These are phyloP conservation scores for Funneliformis caledonium DNA, from an alignment of 371 early-diverging fungal genomes.

Conservation along the genomic window DNA sequence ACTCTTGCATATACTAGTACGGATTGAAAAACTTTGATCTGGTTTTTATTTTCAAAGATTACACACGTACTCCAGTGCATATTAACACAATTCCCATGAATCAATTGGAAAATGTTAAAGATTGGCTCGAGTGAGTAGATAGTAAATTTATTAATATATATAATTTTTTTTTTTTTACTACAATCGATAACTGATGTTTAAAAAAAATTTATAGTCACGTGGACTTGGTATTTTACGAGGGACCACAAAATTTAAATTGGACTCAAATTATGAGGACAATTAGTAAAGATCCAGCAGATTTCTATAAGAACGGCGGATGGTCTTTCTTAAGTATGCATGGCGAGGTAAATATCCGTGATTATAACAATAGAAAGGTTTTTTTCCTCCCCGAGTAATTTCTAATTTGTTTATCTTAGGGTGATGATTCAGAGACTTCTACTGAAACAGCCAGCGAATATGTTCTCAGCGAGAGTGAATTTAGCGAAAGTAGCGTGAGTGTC, in stretches of 20 bases:
- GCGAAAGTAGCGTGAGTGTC: constrained; percentile 38
- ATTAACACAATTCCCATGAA: constrained; percentile 97
- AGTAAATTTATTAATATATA: not conserved
- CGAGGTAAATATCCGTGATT: constrained; percentile 53
- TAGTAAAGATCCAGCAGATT: constrained; percentile 93
- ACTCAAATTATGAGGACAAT: constrained; percentile 98
- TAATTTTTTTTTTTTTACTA: not conserved
- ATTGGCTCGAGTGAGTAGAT: constrained; percentile 90
- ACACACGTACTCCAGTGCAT: constrained; percentile 86
- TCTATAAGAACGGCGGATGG: constrained; percentile 99
- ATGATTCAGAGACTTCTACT: constrained; percentile 54
- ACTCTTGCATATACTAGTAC: constrained; percentile 60
- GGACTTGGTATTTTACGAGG: constrained; percentile 96
- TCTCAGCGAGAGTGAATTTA: constrained; percentile 52
- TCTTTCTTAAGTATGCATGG: constrained; percentile 78
- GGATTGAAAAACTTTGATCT: constrained; percentile 99
- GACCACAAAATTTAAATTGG: constrained; percentile 98
- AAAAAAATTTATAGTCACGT: constrained; percentile 63
- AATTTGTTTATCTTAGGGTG: constrained; percentile 44
- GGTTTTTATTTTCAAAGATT: constrained; percentile 98
- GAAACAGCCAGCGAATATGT: constrained; percentile 70
- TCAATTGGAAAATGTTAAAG: constrained; percentile 95
- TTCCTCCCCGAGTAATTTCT: not conserved
- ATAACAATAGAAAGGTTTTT: not conserved
- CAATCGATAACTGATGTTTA: not conserved